Evolutionary conservation across 495 filamentous ascomycete species (phyloP), one percentile per base, ranked within the genome.

Genomic region (Evansstolkia leycettana): DNA sequence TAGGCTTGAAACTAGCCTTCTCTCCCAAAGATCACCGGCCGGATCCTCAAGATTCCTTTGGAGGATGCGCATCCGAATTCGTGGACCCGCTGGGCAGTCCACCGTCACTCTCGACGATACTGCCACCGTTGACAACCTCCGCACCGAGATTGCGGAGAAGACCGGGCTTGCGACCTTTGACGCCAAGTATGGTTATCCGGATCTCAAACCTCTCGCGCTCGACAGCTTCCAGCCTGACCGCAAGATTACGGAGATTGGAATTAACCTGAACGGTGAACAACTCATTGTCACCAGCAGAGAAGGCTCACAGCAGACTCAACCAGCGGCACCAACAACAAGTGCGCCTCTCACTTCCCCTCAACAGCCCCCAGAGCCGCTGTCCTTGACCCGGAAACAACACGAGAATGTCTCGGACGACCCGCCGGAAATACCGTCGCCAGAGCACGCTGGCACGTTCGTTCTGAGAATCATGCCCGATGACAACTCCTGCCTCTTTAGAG

Each of bases 381-480:
- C 49, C 13, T 42, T 39, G 31, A 35, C 47, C 9, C 46, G 45
- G 31, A 41, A 40, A 5, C 28, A 38, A 33, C 42, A 41, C 7
- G 30, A 44, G 29, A 36, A 28, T 14, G 15, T 39, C 7, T 42
- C 55, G 5, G 61, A 62, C 17, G 82, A 88, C 44, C 74, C 81
- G 5, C 82, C 82, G 0, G 80, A 84, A 47, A 51, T 84, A n/a
- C 62, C 73, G 0, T 60, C 84, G 2, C 65, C 76, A 15, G 60
- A 68, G 14, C 75, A 73, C 35, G 62, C 62, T 7, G 76, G 76
- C 17, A 82, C 73, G 0, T 58, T 87, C 17, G 77, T 94, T 18
- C 74, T 95, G 4, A 78, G 90, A 2, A 84, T 96, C 23, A 95
- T 98, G 90, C 84, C 88, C 7, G 90, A 95, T 50, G 90, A 98